phyloP scores from a whole-genome alignment of 2,329 filamentous ascomycete species.

The Aspergillus vadensis region DNA sequence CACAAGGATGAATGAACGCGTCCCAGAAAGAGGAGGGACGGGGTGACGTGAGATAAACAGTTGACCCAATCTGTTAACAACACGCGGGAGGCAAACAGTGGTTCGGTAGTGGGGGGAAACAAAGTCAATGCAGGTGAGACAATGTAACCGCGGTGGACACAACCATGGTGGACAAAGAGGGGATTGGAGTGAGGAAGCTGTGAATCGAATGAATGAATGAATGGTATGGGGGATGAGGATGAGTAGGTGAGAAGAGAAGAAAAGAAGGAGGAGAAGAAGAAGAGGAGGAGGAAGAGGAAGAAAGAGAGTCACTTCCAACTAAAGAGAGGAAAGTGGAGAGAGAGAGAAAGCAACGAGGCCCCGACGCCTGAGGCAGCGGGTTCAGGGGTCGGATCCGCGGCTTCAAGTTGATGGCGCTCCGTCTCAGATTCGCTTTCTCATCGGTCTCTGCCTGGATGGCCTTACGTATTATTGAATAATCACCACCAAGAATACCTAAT shows the following conservation, averaged over 20 bases:
- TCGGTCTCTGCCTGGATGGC: not conserved
- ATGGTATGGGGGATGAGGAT: not conserved
- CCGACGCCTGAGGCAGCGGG: conserved; percentile 16
- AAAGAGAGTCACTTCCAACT: not conserved
- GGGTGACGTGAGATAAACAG: conserved; percentile 26
- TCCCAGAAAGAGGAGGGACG: conserved; percentile 7
- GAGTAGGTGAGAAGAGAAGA: conserved; percentile 5
- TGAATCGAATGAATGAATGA: not conserved
- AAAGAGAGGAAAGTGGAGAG: conserved; percentile 8
- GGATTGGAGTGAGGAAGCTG: not conserved
- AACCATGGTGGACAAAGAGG: conserved; percentile 10
- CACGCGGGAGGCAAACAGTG: conserved; percentile 6
- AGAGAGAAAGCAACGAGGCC: not conserved
- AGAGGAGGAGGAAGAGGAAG: not conserved
- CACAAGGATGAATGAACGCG: conserved; percentile 6
- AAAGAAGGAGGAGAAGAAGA: conserved; percentile 9
- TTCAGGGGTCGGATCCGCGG: conserved; percentile 26
- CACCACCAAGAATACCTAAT: not conserved
- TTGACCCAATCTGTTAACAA: conserved; percentile 8
- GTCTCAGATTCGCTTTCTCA: not conserved
- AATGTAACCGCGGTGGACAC: conserved; percentile 5
- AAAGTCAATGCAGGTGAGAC: conserved; percentile 13
- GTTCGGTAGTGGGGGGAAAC: conserved; percentile 8
- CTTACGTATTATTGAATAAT: not conserved
- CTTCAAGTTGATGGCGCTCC: conserved; percentile 16